Percentiles rank a stretch among this genome's conserved stretches.
Evolutionary conservation across 2,329 filamentous ascomycete species (phyloP).

Genomic region (Tolypocladium paradoxum): DNA sequence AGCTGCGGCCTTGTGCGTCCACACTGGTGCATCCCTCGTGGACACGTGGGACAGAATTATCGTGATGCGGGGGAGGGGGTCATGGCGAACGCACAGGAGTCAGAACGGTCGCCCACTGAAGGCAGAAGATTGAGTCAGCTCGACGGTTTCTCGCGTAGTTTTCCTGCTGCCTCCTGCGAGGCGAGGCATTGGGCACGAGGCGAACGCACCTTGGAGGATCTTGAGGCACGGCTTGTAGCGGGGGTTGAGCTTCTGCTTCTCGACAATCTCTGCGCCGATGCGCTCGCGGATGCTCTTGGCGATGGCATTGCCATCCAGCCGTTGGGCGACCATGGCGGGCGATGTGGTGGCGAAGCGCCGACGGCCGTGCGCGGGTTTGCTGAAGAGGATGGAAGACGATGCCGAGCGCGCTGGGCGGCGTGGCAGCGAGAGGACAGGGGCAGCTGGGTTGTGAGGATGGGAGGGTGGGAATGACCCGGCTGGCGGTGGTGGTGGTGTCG

Average conservation of each 20-base stretch:
- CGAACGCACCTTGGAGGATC: slow-evolving; percentile 75
- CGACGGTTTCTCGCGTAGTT: background rate
- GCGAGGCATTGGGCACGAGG: slow-evolving; percentile 2
- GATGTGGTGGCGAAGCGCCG: slow-evolving; percentile 35
- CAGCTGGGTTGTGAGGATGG: background rate
- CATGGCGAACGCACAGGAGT: slow-evolving; percentile 54
- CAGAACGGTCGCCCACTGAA: slow-evolving; percentile 79
- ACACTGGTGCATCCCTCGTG: background rate
- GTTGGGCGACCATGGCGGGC: slow-evolving; percentile 68
- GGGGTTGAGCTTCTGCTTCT: slow-evolving; percentile 72
- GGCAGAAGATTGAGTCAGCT: slow-evolving; percentile 11
- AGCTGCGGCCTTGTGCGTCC: background rate
- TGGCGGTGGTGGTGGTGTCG: background rate
- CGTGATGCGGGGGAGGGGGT: slow-evolving; percentile 9
- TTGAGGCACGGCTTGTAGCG: slow-evolving; percentile 82
- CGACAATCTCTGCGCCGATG: slow-evolving; percentile 68
- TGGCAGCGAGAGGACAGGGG: background rate
- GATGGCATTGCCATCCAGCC: slow-evolving; percentile 93
- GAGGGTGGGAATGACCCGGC: background rate
- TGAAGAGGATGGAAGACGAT: slow-evolving; percentile 1
- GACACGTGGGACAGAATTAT: background rate
- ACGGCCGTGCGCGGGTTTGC: slow-evolving; percentile 3
- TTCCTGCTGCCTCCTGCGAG: background rate
- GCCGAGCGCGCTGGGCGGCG: slow-evolving; percentile 1
- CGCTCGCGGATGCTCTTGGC: slow-evolving; percentile 82